A percentile compares a stretch with the other conserved stretches of the same genome.
Evolutionary conservation across 345 rosid genomes (phyloP).

Genomic region (Citrus hindsii): DNA sequence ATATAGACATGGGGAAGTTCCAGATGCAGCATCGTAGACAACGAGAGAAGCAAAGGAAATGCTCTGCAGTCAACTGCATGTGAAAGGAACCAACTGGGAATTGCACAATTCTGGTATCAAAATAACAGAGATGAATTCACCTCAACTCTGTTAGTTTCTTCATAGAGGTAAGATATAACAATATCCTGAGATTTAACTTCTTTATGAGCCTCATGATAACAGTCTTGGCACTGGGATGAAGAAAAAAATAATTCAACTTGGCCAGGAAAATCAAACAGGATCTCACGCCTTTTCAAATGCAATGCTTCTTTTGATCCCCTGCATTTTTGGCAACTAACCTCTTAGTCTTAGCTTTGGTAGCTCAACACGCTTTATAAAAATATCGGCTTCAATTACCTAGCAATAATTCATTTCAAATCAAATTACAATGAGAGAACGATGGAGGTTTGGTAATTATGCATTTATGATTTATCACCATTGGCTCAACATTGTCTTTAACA

Average conservation of each 20-base stretch:
- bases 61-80: too few relatives aligned
- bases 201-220: constrained; percentile 67
- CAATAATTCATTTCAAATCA: too few relatives aligned
- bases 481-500: too few relatives aligned
- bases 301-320: too few relatives aligned
- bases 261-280: constrained; percentile 82
- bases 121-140: constrained; percentile 3
- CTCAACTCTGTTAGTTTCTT: background rate
- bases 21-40: constrained; percentile 90
- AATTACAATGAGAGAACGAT: too few relatives aligned
- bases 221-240: constrained; percentile 73
- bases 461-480: too few relatives aligned
- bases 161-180: constrained; percentile 8
- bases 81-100: constrained; percentile 18
- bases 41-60: constrained; percentile 78
- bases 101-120: constrained; percentile 4
- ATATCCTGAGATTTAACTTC: constrained; percentile 82
- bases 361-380: too few relatives aligned
- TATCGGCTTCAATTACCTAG: too few relatives aligned
- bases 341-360: too few relatives aligned
- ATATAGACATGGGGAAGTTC: constrained; percentile 91
- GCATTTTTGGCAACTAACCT: too few relatives aligned
- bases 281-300: too few relatives aligned
- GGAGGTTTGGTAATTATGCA: too few relatives aligned
- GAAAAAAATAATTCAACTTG: constrained; percentile 89